Percentiles rank a stretch among this genome's conserved stretches.
These are phyloP conservation scores for Claviceps digitariae DNA, from an alignment of 2,329 filamentous ascomycete species.

Conservation along the genomic window DNA sequence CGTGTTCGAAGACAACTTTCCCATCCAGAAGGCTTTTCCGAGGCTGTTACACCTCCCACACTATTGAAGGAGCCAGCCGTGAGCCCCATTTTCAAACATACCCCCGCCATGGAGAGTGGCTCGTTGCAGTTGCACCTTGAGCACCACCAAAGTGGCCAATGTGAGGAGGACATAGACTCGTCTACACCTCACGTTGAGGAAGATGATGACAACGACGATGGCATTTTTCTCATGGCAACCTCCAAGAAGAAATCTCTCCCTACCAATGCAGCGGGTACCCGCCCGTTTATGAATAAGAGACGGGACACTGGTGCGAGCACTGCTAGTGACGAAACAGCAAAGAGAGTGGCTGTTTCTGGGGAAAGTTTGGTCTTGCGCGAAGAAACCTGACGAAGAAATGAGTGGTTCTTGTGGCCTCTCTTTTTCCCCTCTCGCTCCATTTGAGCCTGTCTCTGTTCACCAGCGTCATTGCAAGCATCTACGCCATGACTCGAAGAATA, in stretches of 20 bases:
- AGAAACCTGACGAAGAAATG: background rate
- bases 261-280: conserved; percentile 6
- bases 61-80: conserved; percentile 33
- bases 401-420: too few species aligned
- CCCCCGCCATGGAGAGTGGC: conserved; percentile 19
- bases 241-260: conserved; percentile 29
- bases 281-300: conserved; percentile 28
- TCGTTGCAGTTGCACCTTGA: conserved; percentile 18
- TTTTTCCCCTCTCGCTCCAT: too few species aligned
- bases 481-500: too few species aligned
- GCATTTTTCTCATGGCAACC: conserved; percentile 39
- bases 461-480: too few species aligned
- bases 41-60: conserved; percentile 41
- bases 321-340: conserved; percentile 50
- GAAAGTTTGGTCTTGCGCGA: background rate
- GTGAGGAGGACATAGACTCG: conserved; percentile 1
- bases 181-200: conserved; percentile 18
- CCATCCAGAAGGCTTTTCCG: conserved; percentile 32
- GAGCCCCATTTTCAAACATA: conserved; percentile 23
- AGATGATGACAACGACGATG: conserved; percentile 40
- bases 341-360: conserved; percentile 24
- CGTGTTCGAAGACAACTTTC: conserved; percentile 29
- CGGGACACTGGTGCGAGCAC: conserved; percentile 48
- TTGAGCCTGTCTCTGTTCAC: too few species aligned
- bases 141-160: conserved; percentile 4